These are phyloP conservation scores for Phytopythium chamaehyphon DNA, from an alignment of 352 stramenopile species.

Conservation along the genomic window DNA sequence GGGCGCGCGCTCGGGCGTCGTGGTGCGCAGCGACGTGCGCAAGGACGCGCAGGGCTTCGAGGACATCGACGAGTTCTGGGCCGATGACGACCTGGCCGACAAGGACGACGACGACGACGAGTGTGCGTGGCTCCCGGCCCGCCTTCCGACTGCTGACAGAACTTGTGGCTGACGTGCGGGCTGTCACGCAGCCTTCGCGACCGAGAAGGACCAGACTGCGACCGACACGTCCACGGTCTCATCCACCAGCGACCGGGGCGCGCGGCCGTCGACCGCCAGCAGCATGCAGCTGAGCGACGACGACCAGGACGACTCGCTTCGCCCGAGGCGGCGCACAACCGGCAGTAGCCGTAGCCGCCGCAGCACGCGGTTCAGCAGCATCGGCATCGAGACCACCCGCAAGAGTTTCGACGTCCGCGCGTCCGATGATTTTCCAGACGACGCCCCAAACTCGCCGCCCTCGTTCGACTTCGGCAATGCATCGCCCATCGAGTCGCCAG, in stretches of 20 bases:
- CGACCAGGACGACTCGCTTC: conserved; percentile 7
- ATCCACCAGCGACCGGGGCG: conserved; percentile 39
- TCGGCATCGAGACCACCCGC: conserved; percentile 20
- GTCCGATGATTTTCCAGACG: background rate
- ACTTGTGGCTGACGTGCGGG: conserved; percentile 9
- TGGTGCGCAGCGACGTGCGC: conserved; percentile 61
- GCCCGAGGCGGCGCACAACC: background rate
- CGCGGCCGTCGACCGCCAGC: conserved; percentile 34
- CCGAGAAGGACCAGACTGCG: conserved; percentile 30
- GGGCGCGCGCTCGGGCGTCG: conserved; percentile 41
- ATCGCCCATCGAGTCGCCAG: conserved; percentile 19
- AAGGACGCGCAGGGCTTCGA: conserved; percentile 81
- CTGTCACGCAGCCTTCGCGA: conserved; percentile 2
- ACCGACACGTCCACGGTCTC: conserved; percentile 45
- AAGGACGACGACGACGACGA: conserved; percentile 44
- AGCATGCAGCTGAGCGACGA: conserved; percentile 25
- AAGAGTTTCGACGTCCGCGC: conserved; percentile 1
- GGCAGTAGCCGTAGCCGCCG: no score
- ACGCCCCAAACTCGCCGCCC: conserved; percentile 7
- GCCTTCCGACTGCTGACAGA: no score
- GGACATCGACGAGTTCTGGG: conserved; percentile 87
- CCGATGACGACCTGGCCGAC: conserved; percentile 43
- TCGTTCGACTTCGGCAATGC: conserved; percentile 39
- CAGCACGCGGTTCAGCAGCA: background rate
- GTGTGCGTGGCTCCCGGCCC: background rate